Evolutionary conservation across 371 early-diverging fungal species (phyloP), one percentile per base, ranked within the genome.

Genomic region (Apophysomyces variabilis): DNA sequence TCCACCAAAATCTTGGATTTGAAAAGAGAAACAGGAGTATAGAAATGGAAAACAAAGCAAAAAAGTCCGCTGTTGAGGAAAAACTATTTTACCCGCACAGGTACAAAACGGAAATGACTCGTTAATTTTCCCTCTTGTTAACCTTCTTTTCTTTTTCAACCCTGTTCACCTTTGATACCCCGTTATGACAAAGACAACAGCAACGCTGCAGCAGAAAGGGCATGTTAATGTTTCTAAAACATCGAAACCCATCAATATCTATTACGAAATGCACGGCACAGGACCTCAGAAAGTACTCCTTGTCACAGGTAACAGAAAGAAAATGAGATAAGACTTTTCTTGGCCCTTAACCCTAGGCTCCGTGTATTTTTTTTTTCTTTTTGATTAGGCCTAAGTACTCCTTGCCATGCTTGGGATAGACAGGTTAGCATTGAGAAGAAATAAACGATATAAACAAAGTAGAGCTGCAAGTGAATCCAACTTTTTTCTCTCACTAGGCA

Each of bases 211-310:
- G 4, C 62, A 73, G 44, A 70, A 67, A 56, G 79, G 79, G 0
- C 60, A 74, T 47, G 69, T 76, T 12, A 60, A 79, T 57, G 79
- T 79, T 1, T 69, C 62, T 4, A 67, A 70, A 3, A 63, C 72
- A 57, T 16, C 61, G 3, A 47, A 43, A 4, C 74, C 79, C 37
- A 70, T 74, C 0, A 69, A 76, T 38, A 21, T 93, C 9, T 88
- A 88, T 69, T 92, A 92, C 74, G 91, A 92, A 70, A 70, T 88
- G 14, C 86, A 89, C 71, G 93, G 92, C 35, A 79, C 57, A n/a
- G 92, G 92, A 0, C 84, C 87, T 37, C 81, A 84, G 58, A 79
- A 81, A 57, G 72, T 91, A 0, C 67, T 91, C 5, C 70, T 91
- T 38, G 75, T 92, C 0, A 91, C 90, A 88, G 92, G 80, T 80